Evolutionary conservation across 139 green algal species (phyloP).

Genomic region (Chlorella sp.): DNA sequence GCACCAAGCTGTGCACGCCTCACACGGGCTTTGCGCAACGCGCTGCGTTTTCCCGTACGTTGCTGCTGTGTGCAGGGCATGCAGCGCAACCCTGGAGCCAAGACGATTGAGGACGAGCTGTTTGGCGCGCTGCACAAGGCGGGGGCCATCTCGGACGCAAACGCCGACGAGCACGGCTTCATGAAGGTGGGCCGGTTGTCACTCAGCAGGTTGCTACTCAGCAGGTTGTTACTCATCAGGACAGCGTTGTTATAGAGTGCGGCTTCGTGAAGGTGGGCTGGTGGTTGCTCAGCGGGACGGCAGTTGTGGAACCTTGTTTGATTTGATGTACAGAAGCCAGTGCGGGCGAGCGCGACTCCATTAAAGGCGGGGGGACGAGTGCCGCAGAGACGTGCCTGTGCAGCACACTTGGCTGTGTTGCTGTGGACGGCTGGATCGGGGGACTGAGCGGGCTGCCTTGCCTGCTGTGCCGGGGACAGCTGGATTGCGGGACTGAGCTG

Average conservation of each 20-base stretch:
- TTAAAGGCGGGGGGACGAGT: too few species aligned
- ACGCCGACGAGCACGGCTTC: slow-evolving; percentile 68
- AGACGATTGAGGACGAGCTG: slow-evolving; percentile 90
- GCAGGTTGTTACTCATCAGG: neutral
- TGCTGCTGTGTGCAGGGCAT: slow-evolving; percentile 66
- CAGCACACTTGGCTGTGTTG: too few species aligned
- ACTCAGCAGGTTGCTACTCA: neutral
- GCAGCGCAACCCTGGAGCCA: slow-evolving; percentile 84
- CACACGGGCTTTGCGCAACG: too few species aligned
- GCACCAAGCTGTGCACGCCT: too few species aligned
- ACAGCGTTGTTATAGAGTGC: neutral
- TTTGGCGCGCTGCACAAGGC: slow-evolving; percentile 72
- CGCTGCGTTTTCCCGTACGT: too few species aligned
- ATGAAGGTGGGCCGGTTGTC: slow-evolving; percentile 55
- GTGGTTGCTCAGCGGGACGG: neutral
- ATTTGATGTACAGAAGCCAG: neutral
- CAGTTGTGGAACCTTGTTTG: too few species aligned
- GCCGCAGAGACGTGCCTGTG: too few species aligned
- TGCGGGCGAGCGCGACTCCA: too few species aligned
- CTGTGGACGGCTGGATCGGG: too few species aligned
- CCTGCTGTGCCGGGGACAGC: too few species aligned
- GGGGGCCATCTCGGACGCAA: slow-evolving; percentile 76
- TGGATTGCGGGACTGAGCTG: too few species aligned
- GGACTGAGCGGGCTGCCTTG: too few species aligned
- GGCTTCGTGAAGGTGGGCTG: neutral